Evolutionary conservation across 768 basidiomycete species (phyloP).

Genomic region (Trametes cubensis): DNA sequence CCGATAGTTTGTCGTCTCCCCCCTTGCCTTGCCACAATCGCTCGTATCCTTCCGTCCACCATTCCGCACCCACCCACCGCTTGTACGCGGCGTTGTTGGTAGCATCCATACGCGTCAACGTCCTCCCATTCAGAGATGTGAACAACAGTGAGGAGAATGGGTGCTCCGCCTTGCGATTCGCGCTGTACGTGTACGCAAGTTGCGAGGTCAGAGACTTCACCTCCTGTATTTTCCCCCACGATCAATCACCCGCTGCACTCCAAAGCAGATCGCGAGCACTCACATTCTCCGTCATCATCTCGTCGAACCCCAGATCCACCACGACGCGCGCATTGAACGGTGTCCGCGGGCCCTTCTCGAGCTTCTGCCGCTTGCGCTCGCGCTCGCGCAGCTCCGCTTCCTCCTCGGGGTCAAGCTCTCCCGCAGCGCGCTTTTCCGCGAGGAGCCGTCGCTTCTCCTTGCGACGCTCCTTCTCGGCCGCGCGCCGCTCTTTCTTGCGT

Average conservation of each 20-base stretch:
- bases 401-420: slow-evolving; percentile 53
- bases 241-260: background rate
- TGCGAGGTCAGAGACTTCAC: slow-evolving; percentile 88
- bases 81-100: slow-evolving; percentile 68
- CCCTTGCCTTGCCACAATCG: slow-evolving; percentile 55
- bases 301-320: slow-evolving; percentile 90
- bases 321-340: slow-evolving; percentile 63
- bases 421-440: slow-evolving; percentile 63
- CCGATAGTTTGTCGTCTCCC: background rate
- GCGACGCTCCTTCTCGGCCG: slow-evolving; percentile 74
- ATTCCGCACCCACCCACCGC: slow-evolving; percentile 82
- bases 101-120: slow-evolving; percentile 63
- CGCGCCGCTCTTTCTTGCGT: slow-evolving; percentile 72
- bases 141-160: slow-evolving; percentile 77
- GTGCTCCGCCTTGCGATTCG: slow-evolving; percentile 70
- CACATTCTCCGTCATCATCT: slow-evolving; percentile 92
- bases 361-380: slow-evolving; percentile 43
- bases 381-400: slow-evolving; percentile 24
- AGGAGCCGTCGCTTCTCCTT: slow-evolving; percentile 70
- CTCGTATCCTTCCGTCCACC: slow-evolving; percentile 80
- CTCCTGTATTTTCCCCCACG: slow-evolving; percentile 57
- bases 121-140: slow-evolving; percentile 78
- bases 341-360: slow-evolving; percentile 31
- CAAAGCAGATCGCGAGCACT: slow-evolving; percentile 28
- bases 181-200: slow-evolving; percentile 87